These are phyloP conservation scores for Camellia granthamiana DNA, from an alignment of 148 eudicot genomes.

Conservation along the genomic window DNA sequence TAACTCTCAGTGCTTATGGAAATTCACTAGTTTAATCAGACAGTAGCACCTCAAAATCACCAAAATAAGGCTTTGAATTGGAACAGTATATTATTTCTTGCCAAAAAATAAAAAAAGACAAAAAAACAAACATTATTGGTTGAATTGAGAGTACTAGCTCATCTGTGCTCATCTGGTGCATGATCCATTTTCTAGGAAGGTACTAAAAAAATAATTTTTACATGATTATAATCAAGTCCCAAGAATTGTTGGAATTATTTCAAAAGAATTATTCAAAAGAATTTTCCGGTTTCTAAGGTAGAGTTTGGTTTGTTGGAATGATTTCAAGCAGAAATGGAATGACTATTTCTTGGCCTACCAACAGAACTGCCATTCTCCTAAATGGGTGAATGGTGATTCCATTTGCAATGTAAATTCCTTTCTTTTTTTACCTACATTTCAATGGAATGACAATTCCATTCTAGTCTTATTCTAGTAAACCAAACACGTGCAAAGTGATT, in stretches of 20 bases:
- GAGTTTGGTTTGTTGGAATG: too few species aligned
- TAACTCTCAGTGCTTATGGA: not conserved
- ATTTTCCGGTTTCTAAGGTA: too few species aligned
- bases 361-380: too few species aligned
- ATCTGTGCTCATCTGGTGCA: not conserved
- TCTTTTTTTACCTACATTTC: too few species aligned
- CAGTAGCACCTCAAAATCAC: not conserved
- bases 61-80: too few species aligned
- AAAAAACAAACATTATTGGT: not conserved
- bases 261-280: too few species aligned
- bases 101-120: not conserved
- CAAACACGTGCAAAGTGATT: not conserved
- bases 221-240: not conserved
- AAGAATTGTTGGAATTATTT: not conserved
- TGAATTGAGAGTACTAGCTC: not conserved
- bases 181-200: slow-evolving; percentile 3
- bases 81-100: too few species aligned
- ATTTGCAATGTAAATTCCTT: not conserved
- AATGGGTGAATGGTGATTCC: not conserved
- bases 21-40: not conserved
- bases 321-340: too few species aligned
- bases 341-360: too few species aligned
- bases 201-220: not conserved
- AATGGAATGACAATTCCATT: not conserved
- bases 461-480: not conserved